A percentile compares a stretch with the other conserved stretches of the same genome.
These are phyloP conservation scores for Plantago ovata DNA, from an alignment of 257 asterid genomes.

Conservation along the genomic window DNA sequence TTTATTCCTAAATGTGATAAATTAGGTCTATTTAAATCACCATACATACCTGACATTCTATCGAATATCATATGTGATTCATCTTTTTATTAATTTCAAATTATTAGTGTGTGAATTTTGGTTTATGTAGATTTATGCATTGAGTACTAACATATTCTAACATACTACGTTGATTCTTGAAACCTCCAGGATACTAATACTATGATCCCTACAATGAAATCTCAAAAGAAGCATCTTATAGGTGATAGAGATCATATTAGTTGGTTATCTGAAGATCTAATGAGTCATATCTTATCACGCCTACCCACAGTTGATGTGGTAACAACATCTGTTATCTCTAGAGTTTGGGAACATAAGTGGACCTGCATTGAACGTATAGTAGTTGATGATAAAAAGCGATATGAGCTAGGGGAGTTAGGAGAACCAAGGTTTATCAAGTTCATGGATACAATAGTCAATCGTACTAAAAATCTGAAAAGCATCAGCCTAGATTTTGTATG, in stretches of 20 bases:
- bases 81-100: too few species aligned
- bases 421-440: background rate
- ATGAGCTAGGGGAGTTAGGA: background rate
- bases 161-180: background rate
- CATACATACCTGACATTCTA: too few species aligned
- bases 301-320: background rate
- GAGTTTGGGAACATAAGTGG: background rate
- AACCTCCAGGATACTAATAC: background rate
- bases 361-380: background rate
- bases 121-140: too few species aligned
- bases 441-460: background rate
- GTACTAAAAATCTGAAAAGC: background rate
- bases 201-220: background rate
- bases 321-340: conserved; percentile 3
- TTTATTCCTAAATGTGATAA: too few species aligned
- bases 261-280: background rate
- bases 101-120: too few species aligned
- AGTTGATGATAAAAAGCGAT: background rate
- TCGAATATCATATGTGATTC: too few species aligned
- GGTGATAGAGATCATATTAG: background rate
- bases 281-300: background rate
- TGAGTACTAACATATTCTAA: background rate
- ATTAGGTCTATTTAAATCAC: too few species aligned
- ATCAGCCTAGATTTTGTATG: background rate
- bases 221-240: background rate